Evolutionary conservation across 148 eudicot genomes (phyloP), one percentile per base, ranked within the genome.

Genomic region (Tetragonia tetragonoides): DNA sequence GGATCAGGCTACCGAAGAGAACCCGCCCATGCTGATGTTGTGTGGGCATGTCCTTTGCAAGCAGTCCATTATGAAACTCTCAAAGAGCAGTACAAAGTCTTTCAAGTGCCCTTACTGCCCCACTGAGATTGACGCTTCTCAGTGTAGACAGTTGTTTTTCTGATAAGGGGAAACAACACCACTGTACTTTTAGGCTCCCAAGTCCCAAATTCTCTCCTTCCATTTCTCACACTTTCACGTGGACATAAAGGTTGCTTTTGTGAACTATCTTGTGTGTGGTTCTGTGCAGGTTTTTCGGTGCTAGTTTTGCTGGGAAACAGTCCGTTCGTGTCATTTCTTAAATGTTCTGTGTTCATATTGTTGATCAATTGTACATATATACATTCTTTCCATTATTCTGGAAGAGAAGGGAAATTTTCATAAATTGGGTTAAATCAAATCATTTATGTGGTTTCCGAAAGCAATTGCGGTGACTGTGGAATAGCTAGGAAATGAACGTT

Each of bases 21-120:
- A 94, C 70, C 98, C 98, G 5, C 91, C 98, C n/a, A 91, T 94
- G 98, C 77, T 90, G 82, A 81, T 94, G 86, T 77, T 89, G 1
- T 94, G 98, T 76, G 97, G 94, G 75, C 98, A 94, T 66, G 97
- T 91, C 2, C 86, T 94, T 2, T 94, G 97, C 84, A 94, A 90
- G 88, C 94, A 89, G 76, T 91, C 97, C 1, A 94, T 94, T 39
- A 86, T 85, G 28, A 94, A 94, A 84, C 83, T 94, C 53, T 94
- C 98, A 0, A 94, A 92, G 80, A 94, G 85, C 81, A 84, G 86
- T 84, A 86, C 94, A 1, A 84, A 90, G 84, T 87, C 93, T 18
- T 94, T 94, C 83, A 94, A 90, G 83, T 94, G 98, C 81, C 98
- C 98, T 15, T 94, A 94, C 78, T 94, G 98, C 74, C 98, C 98